Conservation (phyloP, 1,284 basidiomycete genomes). For the Erythrobasidium hasegawianum region DNA sequence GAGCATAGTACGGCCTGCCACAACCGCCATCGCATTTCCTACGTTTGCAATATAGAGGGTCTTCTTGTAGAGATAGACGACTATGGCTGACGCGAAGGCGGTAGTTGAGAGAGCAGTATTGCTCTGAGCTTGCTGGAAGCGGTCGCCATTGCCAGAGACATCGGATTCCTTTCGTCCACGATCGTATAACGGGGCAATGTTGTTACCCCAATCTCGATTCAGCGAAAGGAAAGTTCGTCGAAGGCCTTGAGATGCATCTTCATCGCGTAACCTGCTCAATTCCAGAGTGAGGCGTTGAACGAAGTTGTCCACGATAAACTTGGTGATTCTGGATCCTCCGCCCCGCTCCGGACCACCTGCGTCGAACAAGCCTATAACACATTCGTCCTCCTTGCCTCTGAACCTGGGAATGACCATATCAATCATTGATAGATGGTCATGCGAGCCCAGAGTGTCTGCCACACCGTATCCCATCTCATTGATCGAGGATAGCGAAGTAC, state of each 20-base stretch:
- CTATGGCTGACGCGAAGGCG: conserved; percentile 66
- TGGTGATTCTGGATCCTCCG: conserved; percentile 56
- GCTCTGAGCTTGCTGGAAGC: not conserved
- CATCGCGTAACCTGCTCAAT: conserved; percentile 58
- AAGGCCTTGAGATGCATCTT: conserved; percentile 65
- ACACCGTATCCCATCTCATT: conserved; percentile 96
- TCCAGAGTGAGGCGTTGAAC: conserved; percentile 60
- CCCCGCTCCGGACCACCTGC: conserved; percentile 58
- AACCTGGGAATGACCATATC: conserved; percentile 91
- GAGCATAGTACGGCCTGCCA: conserved; percentile 71
- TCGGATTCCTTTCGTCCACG: conserved; percentile 67
- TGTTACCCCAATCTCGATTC: conserved; percentile 60
- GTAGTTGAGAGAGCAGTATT: not conserved
- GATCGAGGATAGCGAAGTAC: conserved; percentile 85
- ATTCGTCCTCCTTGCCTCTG: conserved; percentile 70
- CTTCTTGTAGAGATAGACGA: conserved; percentile 77
- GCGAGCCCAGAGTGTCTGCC: conserved; percentile 79
- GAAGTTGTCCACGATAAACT: conserved; percentile 78
- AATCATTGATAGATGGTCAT: conserved; percentile 77
- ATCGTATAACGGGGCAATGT: conserved; percentile 61
- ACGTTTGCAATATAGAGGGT: conserved; percentile 86
- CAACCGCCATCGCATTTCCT: conserved; percentile 82
- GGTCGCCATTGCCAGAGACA: conserved; percentile 48
- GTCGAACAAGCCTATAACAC: conserved; percentile 94
- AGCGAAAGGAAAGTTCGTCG: conserved; percentile 78